Percentiles rank a stretch among this genome's conserved stretches.
Conservation (phyloP, 345 rosid genomes). For the Salix caprea region DNA sequence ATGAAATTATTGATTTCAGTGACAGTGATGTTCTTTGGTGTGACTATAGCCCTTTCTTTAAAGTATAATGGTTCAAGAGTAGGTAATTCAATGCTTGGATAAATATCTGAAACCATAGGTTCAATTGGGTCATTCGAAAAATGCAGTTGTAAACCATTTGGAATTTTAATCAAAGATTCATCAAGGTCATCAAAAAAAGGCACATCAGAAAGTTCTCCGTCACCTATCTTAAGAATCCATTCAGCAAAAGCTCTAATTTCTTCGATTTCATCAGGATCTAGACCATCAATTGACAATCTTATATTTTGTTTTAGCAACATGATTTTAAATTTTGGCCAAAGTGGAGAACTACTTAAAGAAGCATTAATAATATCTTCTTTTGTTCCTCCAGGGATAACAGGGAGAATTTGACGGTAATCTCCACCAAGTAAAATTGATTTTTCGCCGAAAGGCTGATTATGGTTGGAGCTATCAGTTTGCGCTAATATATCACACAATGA, state of each 20-base stretch:
- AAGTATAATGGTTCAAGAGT: neutral
- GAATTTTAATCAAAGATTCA: neutral
- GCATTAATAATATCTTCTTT: neutral
- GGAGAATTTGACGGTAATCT: neutral
- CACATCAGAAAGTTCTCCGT: too few species aligned
- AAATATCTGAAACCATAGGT: neutral
- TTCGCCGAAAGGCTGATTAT: neutral
- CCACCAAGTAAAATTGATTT: neutral
- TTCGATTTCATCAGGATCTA: too few species aligned
- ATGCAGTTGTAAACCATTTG: neutral
- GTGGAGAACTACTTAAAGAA: neutral
- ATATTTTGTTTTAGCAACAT: too few species aligned
- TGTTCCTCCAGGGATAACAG: neutral
- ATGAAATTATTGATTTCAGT: neutral
- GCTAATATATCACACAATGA: neutral
- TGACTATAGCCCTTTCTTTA: neutral
- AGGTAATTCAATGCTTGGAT: neutral
- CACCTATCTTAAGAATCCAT: too few species aligned
- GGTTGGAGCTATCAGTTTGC: too few species aligned
- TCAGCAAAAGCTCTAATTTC: too few species aligned
- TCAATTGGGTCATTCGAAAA: neutral
- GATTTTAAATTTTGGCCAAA: neutral
- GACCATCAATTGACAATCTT: too few species aligned
- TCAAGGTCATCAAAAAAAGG: neutral
- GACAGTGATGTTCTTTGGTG: neutral